phyloP scores from a whole-genome alignment of 2,329 filamentous ascomycete species.

The Chrysoporthe cubensis region DNA sequence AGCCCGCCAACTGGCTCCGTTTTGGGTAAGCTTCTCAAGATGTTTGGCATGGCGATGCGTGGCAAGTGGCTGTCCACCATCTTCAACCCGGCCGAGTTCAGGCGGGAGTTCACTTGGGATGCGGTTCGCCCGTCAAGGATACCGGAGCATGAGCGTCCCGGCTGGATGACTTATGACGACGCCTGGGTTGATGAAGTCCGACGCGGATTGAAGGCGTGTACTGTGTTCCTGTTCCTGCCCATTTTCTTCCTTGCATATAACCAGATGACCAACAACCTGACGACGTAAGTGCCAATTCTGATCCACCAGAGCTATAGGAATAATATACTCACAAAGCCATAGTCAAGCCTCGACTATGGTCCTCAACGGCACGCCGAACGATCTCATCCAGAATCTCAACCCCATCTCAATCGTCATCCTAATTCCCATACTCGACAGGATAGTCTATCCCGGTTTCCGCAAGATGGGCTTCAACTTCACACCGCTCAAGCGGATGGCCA shows the following conservation, averaged over 20 bases:
- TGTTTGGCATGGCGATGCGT: slow-evolving; percentile 60
- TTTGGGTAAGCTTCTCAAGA: slow-evolving; percentile 64
- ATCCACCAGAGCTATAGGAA: background rate
- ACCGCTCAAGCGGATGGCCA: slow-evolving; percentile 75
- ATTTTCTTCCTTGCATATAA: slow-evolving; percentile 64
- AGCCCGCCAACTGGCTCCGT: slow-evolving; percentile 69
- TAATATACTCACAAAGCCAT: background rate
- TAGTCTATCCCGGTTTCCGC: slow-evolving; percentile 71
- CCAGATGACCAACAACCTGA: slow-evolving; percentile 64
- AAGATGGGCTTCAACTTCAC: slow-evolving; percentile 68
- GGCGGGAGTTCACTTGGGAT: slow-evolving; percentile 69
- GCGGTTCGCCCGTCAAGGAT: slow-evolving; percentile 69
- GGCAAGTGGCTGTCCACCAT: slow-evolving; percentile 21
- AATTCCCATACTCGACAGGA: slow-evolving; percentile 71
- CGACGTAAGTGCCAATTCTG: slow-evolving; percentile 42
- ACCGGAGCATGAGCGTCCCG: slow-evolving; percentile 57
- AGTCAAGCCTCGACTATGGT: slow-evolving; percentile 68
- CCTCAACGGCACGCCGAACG: slow-evolving; percentile 74
- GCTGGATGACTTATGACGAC: slow-evolving; percentile 83
- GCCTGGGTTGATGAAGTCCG: slow-evolving; percentile 80
- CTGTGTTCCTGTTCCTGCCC: slow-evolving; percentile 73
- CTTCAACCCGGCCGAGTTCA: slow-evolving; percentile 25
- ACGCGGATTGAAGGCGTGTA: slow-evolving; percentile 70
- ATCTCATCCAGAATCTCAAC: slow-evolving; percentile 76
- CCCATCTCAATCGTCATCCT: slow-evolving; percentile 76